Base-by-base conservation (phyloP, 2,329 filamentous ascomycete species). In the Trichoderma sp. region DNA sequence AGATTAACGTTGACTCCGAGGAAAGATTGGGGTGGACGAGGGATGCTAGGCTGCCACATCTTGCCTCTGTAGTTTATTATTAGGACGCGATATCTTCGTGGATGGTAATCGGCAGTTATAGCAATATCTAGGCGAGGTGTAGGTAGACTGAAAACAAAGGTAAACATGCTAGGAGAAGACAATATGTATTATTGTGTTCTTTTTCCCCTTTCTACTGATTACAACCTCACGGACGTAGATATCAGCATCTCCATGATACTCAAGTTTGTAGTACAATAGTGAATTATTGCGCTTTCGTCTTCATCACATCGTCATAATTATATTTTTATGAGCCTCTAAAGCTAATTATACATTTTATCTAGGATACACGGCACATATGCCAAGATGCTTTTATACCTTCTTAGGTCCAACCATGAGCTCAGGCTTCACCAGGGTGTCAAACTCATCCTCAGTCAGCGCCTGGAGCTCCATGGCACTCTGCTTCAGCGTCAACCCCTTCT, bases 401-500 rank as follows among this genome's bases (percentile, higher is more conserved):
- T 66, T 66, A 21, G 95, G 95, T 70, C 90, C 90, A 77, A 99
- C 86, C 95, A 99, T 99, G 78, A 98, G 87, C 84, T 98, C 95
- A 28, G 96, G 96, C 76, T 90, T 89, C 73, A 99, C 96, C 73
- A 96, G 86, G 74, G 88, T 86, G 81, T 97, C 94, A 78, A 98
- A 98, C 78, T 97, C 94, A 77, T 92, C 92, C 78, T 90, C 89
- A 72, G 90, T 95, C 74, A 98, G 84, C 56, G 94, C 95, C 74
- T 97, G 88, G 73, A 99, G 87, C 85, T 98, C 93, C 86, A 98
- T 89, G 24, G 96, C 95, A 77, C 91, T 95, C 83, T 97, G 84
- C 86, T 97, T 97, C 69, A 99, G 87, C 28, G 94, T 97, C 63
- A 95, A 83, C 39, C 94, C 94, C 89, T 98, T 98, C 89, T 97